A percentile compares a stretch with the other conserved stretches of the same genome.
phyloP scores from a whole-genome alignment of 1,284 basidiomycete genomes.

The Fomitiporia mediterranea region DNA sequence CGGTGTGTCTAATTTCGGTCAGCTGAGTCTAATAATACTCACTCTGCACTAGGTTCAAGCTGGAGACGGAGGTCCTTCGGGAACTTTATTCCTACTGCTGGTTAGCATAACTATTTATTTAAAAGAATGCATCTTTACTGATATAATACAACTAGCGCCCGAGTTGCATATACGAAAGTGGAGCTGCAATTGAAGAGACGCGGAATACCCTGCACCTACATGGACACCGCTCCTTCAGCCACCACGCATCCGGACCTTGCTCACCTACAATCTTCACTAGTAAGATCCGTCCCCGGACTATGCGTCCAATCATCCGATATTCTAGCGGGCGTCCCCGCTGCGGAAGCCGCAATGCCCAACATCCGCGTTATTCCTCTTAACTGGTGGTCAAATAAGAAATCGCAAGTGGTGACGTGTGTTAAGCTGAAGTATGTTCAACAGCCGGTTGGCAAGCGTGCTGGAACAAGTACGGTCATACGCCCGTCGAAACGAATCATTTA shows the following conservation, averaged over 20 bases:
- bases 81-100: constrained; percentile 79
- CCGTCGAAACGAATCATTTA: constrained; percentile 83
- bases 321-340: constrained; percentile 73
- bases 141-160: constrained; percentile 50
- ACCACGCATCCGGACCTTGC: constrained; percentile 42
- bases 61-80: constrained; percentile 64
- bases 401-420: constrained; percentile 75
- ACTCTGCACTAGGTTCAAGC: constrained; percentile 47
- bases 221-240: constrained; percentile 53
- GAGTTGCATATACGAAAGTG: constrained; percentile 85
- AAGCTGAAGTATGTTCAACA: constrained; percentile 85
- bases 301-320: constrained; percentile 80
- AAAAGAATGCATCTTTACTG: neutral
- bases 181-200: constrained; percentile 84
- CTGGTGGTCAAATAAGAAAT: constrained; percentile 83
- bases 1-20: constrained; percentile 2
- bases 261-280: constrained; percentile 62
- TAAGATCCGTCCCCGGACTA: constrained; percentile 72
- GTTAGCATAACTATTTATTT: constrained; percentile 35
- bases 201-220: constrained; percentile 72
- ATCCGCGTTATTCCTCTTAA: constrained; percentile 83
- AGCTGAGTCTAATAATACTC: neutral
- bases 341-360: constrained; percentile 87
- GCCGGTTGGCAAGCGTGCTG: constrained; percentile 67
- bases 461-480: constrained; percentile 59